phyloP scores from a whole-genome alignment of 331 rosid genomes.

The Malus hybrid region DNA sequence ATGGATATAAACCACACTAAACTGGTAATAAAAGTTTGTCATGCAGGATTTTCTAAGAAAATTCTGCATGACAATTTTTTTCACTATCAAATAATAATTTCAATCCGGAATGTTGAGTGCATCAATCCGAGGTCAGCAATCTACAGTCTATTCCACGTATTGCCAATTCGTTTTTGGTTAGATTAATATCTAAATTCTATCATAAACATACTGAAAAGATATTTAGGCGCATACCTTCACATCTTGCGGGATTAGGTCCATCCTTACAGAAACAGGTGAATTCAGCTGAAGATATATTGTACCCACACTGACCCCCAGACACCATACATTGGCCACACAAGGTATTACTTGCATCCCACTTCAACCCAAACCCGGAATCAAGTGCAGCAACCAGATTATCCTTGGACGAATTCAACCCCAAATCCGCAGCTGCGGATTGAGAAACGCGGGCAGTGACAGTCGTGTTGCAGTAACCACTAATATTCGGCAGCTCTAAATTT shows the following conservation, averaged over 20 bases:
- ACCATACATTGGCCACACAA: conserved; percentile 33
- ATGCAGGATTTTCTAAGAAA: too few relatives aligned
- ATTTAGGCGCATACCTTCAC: conserved; percentile 3
- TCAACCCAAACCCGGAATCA: conserved; percentile 17
- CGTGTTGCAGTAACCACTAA: neutral
- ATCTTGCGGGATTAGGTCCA: conserved; percentile 11
- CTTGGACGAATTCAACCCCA: neutral
- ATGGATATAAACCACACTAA: neutral
- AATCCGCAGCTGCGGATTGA: neutral
- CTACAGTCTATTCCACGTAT: neutral
- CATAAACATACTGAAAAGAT: neutral
- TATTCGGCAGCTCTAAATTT: neutral
- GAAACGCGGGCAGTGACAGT: conserved; percentile 3
- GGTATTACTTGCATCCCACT: conserved; percentile 7
- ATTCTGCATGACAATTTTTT: neutral
- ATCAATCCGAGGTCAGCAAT: neutral
- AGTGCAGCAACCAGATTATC: conserved; percentile 2
- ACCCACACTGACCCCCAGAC: conserved; percentile 39
- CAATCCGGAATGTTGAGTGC: neutral
- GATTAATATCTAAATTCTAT: neutral
- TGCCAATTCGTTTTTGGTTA: neutral
- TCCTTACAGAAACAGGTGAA: conserved; percentile 27
- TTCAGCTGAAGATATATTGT: neutral
- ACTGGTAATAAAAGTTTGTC: neutral
- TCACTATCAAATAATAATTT: neutral